A percentile compares a stretch with the other conserved stretches of the same genome.
Conservation (phyloP, 2,329 filamentous ascomycete species). For the Meredithiella fracta region DNA sequence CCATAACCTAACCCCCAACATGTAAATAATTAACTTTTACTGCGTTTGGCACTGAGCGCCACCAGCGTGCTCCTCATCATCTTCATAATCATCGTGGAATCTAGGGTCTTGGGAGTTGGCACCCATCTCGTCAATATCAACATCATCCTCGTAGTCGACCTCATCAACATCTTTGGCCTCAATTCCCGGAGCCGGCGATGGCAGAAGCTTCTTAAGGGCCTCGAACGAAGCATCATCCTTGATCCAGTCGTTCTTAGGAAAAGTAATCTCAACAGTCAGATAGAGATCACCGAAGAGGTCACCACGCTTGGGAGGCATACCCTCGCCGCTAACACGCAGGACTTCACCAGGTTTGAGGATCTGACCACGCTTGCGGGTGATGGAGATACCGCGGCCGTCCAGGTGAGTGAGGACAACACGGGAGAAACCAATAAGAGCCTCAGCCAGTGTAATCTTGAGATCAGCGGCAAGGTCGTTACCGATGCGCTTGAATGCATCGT, state of each 20-base stretch:
- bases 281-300: slow-evolving; percentile 78
- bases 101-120: slow-evolving; percentile 52
- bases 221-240: slow-evolving; percentile 53
- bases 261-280: slow-evolving; percentile 68
- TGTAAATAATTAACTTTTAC: slow-evolving; percentile 27
- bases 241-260: slow-evolving; percentile 77
- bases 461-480: slow-evolving; percentile 73
- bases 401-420: slow-evolving; percentile 82
- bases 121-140: slow-evolving; percentile 70
- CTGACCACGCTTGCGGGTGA: slow-evolving; percentile 66
- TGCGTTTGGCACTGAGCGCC: slow-evolving; percentile 54
- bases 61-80: slow-evolving; percentile 46
- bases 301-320: slow-evolving; percentile 82
- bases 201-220: slow-evolving; percentile 59
- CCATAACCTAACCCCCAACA: slow-evolving; percentile 1
- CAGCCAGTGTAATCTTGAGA: slow-evolving; percentile 62
- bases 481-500: slow-evolving; percentile 66
- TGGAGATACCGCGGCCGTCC: slow-evolving; percentile 75
- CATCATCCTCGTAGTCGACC: slow-evolving; percentile 70
- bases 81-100: slow-evolving; percentile 50
- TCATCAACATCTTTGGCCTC: slow-evolving; percentile 66
- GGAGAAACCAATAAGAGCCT: slow-evolving; percentile 78
- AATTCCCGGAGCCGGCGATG: slow-evolving; percentile 43
- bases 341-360: slow-evolving; percentile 70
- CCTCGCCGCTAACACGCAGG: slow-evolving; percentile 73